Evolutionary conservation across 2,329 filamentous ascomycete species (phyloP), one percentile per base, ranked within the genome.

Genomic region (Trichothecium roseum): DNA sequence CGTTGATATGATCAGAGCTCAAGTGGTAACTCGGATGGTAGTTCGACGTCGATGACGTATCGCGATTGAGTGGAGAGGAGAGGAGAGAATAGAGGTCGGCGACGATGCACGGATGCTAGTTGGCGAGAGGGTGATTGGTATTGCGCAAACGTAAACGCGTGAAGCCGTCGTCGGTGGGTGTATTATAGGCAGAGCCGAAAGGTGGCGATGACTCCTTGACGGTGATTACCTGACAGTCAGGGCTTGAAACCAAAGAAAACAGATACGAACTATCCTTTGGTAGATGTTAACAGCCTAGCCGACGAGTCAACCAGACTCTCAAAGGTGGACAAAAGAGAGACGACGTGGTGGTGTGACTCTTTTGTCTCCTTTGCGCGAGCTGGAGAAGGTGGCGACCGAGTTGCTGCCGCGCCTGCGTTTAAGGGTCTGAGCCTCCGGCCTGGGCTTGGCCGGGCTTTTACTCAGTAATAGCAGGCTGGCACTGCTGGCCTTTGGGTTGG

Each of bases 331-430:
- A 24, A 24, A 24, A 24, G n/a, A n/a, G n/a, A n/a, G 20, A 10
- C 20, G 20, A 24, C 20, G 27, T n/a, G 34, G 40, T 45, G 44
- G 46, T 59, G 54, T 59, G 56, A 59, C 56, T 59, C 56, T 49
- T 24, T 24, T 24, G 20, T 24, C 20, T 24, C 20, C 20, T 24
- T 24, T 55, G 45, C 49, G 37, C 48, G 50, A 24, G 20, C 20
- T 24, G 20, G 10, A 57, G 51, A n/a, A n/a, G 55, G 56, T 54
- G 52, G 54, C 54, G 47, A 55, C 51, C 45, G 50, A 49, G n/a
- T 39, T 44, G 46, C 50, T 47, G 50, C 49, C 48, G 51, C 45
- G 49, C 42, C 28, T 10, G 36, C 10, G 30, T 16, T 20, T 17
- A 17, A 20, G 3, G 30, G 13, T n/a, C n/a, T 18, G 8, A 18